Evolutionary conservation across 176 grass and related monocot species (phyloP).

Genomic region (Cenchrus fungigraminus): DNA sequence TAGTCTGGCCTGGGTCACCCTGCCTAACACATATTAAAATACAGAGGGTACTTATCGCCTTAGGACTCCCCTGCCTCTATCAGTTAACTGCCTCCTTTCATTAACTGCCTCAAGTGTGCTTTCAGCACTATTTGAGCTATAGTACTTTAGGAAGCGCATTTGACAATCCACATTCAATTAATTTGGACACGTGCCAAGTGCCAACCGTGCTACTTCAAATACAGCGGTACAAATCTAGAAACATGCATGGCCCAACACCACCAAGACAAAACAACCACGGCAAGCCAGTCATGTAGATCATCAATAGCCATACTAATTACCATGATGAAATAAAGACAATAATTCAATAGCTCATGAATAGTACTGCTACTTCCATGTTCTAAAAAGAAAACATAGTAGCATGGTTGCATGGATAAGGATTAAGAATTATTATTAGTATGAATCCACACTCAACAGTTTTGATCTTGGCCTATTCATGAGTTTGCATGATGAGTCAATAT

Average conservation of each 20-base stretch:
- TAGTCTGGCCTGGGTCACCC: neutral
- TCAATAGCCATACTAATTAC: neutral
- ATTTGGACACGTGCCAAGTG: neutral
- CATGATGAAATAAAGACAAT: neutral
- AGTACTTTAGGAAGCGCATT: neutral
- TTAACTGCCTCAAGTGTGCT: neutral
- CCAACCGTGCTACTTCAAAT: neutral
- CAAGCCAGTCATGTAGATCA: neutral
- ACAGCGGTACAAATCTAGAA: neutral
- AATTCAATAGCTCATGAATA: neutral
- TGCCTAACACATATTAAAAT: neutral
- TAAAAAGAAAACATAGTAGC: neutral
- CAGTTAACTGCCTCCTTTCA: neutral
- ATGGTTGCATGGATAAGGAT: neutral
- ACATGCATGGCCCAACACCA: neutral
- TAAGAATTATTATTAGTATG: neutral
- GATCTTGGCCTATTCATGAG: neutral
- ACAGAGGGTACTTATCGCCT: too few species aligned
- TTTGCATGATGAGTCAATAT: neutral
- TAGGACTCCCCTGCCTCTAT: neutral
- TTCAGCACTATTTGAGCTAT: neutral
- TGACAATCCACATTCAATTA: neutral
- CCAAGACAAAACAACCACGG: neutral
- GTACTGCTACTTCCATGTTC: neutral
- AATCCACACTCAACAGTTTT: neutral